Evolutionary conservation across 768 basidiomycete genomes (phyloP), one percentile per base, ranked within the genome.

Genomic region (Glaciozyma martinii): DNA sequence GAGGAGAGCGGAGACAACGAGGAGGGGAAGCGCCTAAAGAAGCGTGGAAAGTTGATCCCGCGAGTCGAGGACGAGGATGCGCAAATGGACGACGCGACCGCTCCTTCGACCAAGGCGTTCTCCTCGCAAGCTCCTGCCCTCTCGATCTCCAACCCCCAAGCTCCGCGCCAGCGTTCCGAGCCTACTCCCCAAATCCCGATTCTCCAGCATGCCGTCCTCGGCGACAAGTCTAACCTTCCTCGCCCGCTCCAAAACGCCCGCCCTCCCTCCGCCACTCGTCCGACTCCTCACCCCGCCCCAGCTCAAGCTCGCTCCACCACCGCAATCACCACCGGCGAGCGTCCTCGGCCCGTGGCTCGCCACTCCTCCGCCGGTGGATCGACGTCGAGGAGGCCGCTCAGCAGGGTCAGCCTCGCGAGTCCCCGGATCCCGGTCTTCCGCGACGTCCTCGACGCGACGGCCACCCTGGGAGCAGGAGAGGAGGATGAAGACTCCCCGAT

Each of bases 151-250:
- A 40, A 13, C 37, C 37, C 15, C 12, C 37, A 40, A 13, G 10
- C 37, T 40, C 2, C 37, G 10, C 37, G 37, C 37, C 37, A 40
- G 37, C 37, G 15, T 8, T 40, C 37, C 37, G 37, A 40, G 12
- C 37, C 37, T 40, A 40, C 37, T 40, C 5, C 37, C 37, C 10
- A 40, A 15, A 25, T 19, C 1, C 50, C 50, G 10, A 29, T 30
- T 52, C 50, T 30, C 8, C 50, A 30, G 25, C 50, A 52, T 15
- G 12, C 30, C 12, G n/a, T 52, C 13, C 50, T 52, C 50, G 50
- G 50, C 50, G 50, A 52, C 50, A 52, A 52, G 50, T 52, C 50
- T 25, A 52, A 52, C 50, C 50, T 52, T 9, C 50, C 50, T 29
- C 50, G 50, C 9, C 6, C 50, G 13, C 23, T 15, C 6, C 50